These are phyloP conservation scores for Venturia nashicola DNA, from an alignment of 2,329 filamentous ascomycete genomes.

Conservation along the genomic window DNA sequence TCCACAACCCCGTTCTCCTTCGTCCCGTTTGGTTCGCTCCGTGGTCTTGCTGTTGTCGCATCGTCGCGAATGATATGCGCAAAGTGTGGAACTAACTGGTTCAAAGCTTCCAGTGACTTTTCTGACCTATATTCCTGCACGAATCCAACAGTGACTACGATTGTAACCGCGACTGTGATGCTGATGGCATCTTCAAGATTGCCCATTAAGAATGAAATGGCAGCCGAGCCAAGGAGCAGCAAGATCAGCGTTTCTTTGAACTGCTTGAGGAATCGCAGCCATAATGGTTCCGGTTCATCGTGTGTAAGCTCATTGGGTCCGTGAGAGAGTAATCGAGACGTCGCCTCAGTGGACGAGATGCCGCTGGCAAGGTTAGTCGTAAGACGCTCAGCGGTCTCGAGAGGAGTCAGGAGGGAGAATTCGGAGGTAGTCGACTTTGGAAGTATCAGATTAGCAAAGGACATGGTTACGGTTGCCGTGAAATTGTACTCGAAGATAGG, in stretches of 20 bases:
- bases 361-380: constrained; percentile 75
- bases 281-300: constrained; percentile 85
- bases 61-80: constrained; percentile 76
- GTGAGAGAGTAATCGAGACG: constrained; percentile 64
- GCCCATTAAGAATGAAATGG: constrained; percentile 77
- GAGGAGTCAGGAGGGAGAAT: constrained; percentile 56
- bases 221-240: constrained; percentile 78
- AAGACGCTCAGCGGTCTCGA: constrained; percentile 65
- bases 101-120: constrained; percentile 91
- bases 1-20: constrained; percentile 23
- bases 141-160: constrained; percentile 92
- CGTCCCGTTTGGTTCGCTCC: constrained; percentile 13
- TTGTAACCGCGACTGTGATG: constrained; percentile 90
- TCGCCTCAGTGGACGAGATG: constrained; percentile 68
- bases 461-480: neutral
- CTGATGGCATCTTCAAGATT: constrained; percentile 93
- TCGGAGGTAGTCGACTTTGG: constrained; percentile 32
- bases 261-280: constrained; percentile 90
- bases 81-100: constrained; percentile 85
- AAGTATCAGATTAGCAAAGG: constrained; percentile 10
- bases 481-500: neutral
- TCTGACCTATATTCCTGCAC: constrained; percentile 96
- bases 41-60: constrained; percentile 15
- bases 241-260: constrained; percentile 94
- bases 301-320: constrained; percentile 92